A percentile compares a stretch with the other conserved stretches of the same genome.
phyloP scores from a whole-genome alignment of 495 filamentous ascomycete species.

The Xylaria grammica region DNA sequence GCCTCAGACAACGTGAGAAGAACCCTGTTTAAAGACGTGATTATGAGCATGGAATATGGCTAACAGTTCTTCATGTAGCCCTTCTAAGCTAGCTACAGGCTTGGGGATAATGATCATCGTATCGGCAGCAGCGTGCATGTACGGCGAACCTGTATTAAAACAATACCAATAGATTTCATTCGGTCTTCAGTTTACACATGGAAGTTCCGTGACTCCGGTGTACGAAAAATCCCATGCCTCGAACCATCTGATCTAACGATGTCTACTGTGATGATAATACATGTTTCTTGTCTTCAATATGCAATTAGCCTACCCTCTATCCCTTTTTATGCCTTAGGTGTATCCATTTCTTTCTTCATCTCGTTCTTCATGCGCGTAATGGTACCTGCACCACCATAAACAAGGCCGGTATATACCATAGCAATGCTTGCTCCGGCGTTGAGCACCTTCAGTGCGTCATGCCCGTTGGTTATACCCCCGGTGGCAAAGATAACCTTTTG shows the following conservation, averaged over 20 bases:
- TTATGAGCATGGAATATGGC: neutral
- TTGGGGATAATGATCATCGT: conserved; percentile 5
- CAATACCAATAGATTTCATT: conserved; percentile 38
- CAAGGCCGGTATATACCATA: conserved; percentile 80
- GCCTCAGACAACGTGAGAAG: conserved; percentile 63
- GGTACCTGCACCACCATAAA: conserved; percentile 85
- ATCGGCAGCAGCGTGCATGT: conserved; percentile 29
- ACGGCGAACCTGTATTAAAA: conserved; percentile 31
- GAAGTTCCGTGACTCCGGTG: conserved; percentile 21
- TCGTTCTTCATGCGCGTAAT: conserved; percentile 86
- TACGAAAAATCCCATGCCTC: conserved; percentile 3
- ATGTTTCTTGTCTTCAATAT: neutral
- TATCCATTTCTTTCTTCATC: conserved; percentile 61
- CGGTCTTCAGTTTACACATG: conserved; percentile 8
- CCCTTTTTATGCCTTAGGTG: conserved; percentile 20
- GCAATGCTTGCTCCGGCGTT: conserved; percentile 87
- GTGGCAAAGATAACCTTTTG: conserved; percentile 90
- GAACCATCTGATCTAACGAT: conserved; percentile 26
- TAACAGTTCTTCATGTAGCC: conserved; percentile 37
- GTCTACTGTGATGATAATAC: conserved; percentile 27
- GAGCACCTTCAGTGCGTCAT: conserved; percentile 76
- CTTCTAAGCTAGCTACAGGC: conserved; percentile 43
- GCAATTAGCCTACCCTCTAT: neutral
- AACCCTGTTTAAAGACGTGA: neutral
- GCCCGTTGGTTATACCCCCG: conserved; percentile 85